Evolutionary conservation across 1,284 basidiomycete species (phyloP), one percentile per base, ranked within the genome.

Genomic region (Cutaneotrichosporon dermatis): DNA sequence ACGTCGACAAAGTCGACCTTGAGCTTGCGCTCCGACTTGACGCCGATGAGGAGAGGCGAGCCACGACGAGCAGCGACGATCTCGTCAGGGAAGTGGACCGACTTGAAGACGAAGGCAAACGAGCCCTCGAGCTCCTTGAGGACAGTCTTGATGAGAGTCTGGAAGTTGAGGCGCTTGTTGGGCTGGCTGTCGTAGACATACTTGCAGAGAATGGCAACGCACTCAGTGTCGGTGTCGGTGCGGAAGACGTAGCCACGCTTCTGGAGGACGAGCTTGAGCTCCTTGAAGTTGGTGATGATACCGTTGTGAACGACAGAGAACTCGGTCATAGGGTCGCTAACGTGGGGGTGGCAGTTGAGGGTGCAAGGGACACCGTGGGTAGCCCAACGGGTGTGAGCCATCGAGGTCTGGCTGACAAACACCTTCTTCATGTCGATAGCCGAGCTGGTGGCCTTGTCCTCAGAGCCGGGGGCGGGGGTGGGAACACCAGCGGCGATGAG

Each of bases 1-100:
- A 99, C 96, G 79, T 99, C 96, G 59, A 99, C 95, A 76, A 99
- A 99, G 82, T 99, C 96, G 53, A 98, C 95, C 83, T 99, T 99
- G 76, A 99, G 86, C 81, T 99, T 99, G 84, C 95, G 94, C 78
- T 99, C 95, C 40, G 96, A 98, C 88, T 99, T 99, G 77, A 99
- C 95, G 82, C 96, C 96, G 73, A 99, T 88, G 59, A 99, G 81
- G 35, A 99, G 86, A 33, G 96, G 96, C 35, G 95, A 99, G 72
- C 96, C 96, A 72, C 96, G 91, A 71, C 94, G 91, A 61, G 94
- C 92, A 59, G 91, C 90, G 65, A 99, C 92, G 65, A 96, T 85
- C 80, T 99, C 92, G 71, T 95, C 92, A 54, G 96, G 96, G 84
- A 87, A 99, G 82, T 99, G 93, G 42, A 80, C 80, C 13, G 94